Evolutionary conservation across 2,329 filamentous ascomycete species (phyloP).

Genomic region (Karstenula rhodostoma): DNA sequence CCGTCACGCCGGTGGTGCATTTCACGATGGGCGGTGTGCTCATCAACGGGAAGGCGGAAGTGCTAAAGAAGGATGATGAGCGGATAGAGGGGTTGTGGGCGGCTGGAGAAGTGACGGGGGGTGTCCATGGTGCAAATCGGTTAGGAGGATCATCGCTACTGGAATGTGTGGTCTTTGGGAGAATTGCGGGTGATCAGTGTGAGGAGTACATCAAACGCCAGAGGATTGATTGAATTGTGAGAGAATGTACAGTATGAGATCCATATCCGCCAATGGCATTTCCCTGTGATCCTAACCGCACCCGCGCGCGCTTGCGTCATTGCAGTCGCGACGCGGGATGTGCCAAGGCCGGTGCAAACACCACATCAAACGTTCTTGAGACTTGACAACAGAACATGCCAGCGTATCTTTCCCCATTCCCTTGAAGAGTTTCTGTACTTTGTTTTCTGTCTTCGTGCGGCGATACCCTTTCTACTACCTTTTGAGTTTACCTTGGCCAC

Average conservation of each 20-base stretch:
- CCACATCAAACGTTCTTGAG: constrained; percentile 25
- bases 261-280: neutral
- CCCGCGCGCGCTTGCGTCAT: constrained; percentile 6
- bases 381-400: constrained; percentile 12
- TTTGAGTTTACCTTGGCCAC: constrained; percentile 4
- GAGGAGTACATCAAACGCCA: constrained; percentile 18
- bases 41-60: constrained; percentile 63
- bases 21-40: constrained; percentile 73
- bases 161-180: constrained; percentile 71
- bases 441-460: neutral
- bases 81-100: constrained; percentile 67
- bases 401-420: neutral
- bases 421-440: neutral
- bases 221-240: neutral
- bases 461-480: neutral
- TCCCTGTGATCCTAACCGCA: neutral
- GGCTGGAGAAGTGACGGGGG: constrained; percentile 71
- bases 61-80: constrained; percentile 54
- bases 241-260: neutral
- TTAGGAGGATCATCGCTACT: constrained; percentile 68
- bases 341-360: constrained; percentile 16
- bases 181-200: constrained; percentile 59
- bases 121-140: constrained; percentile 69
- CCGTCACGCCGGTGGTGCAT: constrained; percentile 69
- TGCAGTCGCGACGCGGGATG: constrained; percentile 7